A percentile compares a stretch with the other conserved stretches of the same genome.
Conservation (phyloP, 345 rosid species). For the Laguncularia racemosa region DNA sequence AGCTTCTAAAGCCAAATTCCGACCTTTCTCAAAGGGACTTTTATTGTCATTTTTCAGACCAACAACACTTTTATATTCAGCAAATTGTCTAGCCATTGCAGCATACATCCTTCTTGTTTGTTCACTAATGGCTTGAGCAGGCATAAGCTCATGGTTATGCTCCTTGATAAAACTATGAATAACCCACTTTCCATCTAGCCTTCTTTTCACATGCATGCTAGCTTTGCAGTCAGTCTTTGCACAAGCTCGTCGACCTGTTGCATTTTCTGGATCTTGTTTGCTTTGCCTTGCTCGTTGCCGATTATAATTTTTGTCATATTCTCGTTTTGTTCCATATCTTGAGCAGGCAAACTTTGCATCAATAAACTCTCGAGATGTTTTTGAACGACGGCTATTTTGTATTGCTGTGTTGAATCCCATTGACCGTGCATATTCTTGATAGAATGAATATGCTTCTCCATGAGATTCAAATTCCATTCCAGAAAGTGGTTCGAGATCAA, state of each 20-base stretch:
- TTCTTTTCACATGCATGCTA: slow-evolving; percentile 67
- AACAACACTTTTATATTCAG: slow-evolving; percentile 43
- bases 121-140: slow-evolving; percentile 62
- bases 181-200: slow-evolving; percentile 54
- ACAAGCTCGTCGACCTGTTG: slow-evolving; percentile 44
- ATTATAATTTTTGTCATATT: slow-evolving; percentile 47
- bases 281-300: slow-evolving; percentile 47
- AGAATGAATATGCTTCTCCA: slow-evolving; percentile 51
- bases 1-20: slow-evolving; percentile 28
- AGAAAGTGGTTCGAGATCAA: slow-evolving; percentile 44
- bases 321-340: slow-evolving; percentile 51
- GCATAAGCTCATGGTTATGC: slow-evolving; percentile 61
- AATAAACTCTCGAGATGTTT: slow-evolving; percentile 51
- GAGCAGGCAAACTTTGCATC: slow-evolving; percentile 68
- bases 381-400: slow-evolving; percentile 58
- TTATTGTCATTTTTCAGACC: slow-evolving; percentile 37
- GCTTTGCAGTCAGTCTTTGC: slow-evolving; percentile 64
- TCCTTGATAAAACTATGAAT: slow-evolving; percentile 53
- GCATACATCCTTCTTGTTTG: slow-evolving; percentile 57
- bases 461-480: slow-evolving; percentile 65
- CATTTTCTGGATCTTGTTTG: slow-evolving; percentile 49
- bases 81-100: slow-evolving; percentile 54
- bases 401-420: slow-evolving; percentile 58
- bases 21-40: slow-evolving; percentile 36
- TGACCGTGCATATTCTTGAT: slow-evolving; percentile 59